phyloP scores from a whole-genome alignment of 495 filamentous ascomycete species.

The Venustampulla echinocandica region DNA sequence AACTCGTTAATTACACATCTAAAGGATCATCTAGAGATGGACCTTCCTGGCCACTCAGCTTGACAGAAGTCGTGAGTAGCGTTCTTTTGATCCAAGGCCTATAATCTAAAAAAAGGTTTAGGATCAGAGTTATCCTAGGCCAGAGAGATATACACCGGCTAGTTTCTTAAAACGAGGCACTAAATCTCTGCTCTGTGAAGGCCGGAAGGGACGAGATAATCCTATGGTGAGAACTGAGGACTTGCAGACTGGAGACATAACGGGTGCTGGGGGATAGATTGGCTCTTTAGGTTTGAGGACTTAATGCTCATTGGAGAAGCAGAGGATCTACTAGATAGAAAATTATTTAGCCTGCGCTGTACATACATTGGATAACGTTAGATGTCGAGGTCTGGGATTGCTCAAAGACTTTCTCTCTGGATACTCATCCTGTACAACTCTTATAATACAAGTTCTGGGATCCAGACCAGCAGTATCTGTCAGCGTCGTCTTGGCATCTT shows the following conservation, averaged over 20 bases:
- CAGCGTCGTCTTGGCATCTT: neutral
- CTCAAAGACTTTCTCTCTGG: neutral
- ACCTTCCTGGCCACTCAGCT: conserved; percentile 15
- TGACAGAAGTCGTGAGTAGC: conserved; percentile 15
- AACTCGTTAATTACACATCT: conserved; percentile 19
- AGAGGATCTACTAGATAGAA: conserved; percentile 13
- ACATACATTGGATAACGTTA: conserved; percentile 10
- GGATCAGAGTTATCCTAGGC: conserved; percentile 16
- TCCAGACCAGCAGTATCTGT: conserved; percentile 1
- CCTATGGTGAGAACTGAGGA: conserved; percentile 11
- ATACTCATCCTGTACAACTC: conserved; percentile 2
- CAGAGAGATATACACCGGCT: conserved; percentile 15
- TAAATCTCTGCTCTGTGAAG: conserved; percentile 17
- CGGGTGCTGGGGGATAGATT: conserved; percentile 4
- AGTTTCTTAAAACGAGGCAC: conserved; percentile 19
- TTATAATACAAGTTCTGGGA: neutral
- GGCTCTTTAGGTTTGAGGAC: conserved; percentile 9
- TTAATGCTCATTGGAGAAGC: conserved; percentile 12
- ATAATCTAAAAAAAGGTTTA: conserved; percentile 17
- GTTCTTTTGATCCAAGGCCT: conserved; percentile 15
- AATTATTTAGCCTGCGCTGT: conserved; percentile 11
- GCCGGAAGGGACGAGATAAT: conserved; percentile 12
- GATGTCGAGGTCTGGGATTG: conserved; percentile 4
- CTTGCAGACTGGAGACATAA: conserved; percentile 2
- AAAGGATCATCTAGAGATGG: conserved; percentile 18